Evolutionary conservation across 768 basidiomycete species (phyloP), one percentile per base, ranked within the genome.

Genomic region (Gloeophyllum trabeum): DNA sequence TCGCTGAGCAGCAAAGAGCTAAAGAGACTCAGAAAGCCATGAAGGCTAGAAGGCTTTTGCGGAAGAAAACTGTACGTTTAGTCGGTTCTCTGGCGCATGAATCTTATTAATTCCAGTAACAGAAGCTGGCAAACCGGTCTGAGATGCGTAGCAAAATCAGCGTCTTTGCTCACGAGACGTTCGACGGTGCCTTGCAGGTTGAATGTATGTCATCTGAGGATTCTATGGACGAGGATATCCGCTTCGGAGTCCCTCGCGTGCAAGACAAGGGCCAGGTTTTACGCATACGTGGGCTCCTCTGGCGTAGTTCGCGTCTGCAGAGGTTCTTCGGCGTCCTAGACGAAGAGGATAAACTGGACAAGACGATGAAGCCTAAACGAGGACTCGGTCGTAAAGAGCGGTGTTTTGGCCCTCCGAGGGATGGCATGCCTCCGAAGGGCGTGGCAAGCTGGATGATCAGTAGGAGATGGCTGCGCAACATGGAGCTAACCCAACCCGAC

Each of bases 151-250:
- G 74, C 48, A 73, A 68, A 42, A 56, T 75, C 20, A 59, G 59
- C 20, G 60, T 52, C 0, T 79, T 83, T 45, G 69, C 75, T 42
- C 76, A 84, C 55, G 63, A 74, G 20, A 67, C 63, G 12, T 86
- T 86, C 51, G 80, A 85, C 51, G 74, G 75, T 12, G 82, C 84
- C 12, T 57, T 87, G 43, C 76, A 80, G 46, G 46, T 75, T 16
- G 84, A 86, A 37, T 86, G 82, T 58, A 83, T 86, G 78, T 87
- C 84, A 21, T 80, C 78, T 23, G 84, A 87, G 48, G 84, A 87
- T 55, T 85, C 83, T 12, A 75, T 76, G 47, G 61, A 59, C 39
- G 81, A 80, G 25, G 57, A 61, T 24, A 60, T 12, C 30, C 6
- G 20, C 24, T 3, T 14, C 38, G 36, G 36, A 19, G 10, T 3